A percentile compares a stretch with the other conserved stretches of the same genome.
These are phyloP conservation scores for Pleurotus tuber-regium DNA, from an alignment of 768 basidiomycete genomes.

Conservation along the genomic window DNA sequence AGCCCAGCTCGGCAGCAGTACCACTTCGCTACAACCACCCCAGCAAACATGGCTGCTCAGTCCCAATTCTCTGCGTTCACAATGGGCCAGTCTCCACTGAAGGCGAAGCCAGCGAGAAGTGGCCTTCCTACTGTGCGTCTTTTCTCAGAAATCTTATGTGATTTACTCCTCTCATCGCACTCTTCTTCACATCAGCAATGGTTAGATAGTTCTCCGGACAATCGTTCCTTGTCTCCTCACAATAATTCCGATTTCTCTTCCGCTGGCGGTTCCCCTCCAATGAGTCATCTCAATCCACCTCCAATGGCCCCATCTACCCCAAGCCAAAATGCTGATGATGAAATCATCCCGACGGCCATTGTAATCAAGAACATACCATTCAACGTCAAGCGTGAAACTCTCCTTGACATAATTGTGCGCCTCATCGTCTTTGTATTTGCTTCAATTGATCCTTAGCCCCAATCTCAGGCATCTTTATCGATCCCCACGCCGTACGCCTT, in stretches of 20 bases:
- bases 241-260: constrained; percentile 90
- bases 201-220: constrained; percentile 77
- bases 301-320: constrained; percentile 51
- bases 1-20: constrained; percentile 56
- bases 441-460: constrained; percentile 13
- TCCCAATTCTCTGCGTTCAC: constrained; percentile 57
- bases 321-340: constrained; percentile 65
- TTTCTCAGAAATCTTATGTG: no score
- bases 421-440: constrained; percentile 1
- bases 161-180: constrained; percentile 19
- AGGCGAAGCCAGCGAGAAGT: constrained; percentile 68
- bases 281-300: constrained; percentile 42
- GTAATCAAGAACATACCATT: constrained; percentile 99
- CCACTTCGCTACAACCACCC: constrained; percentile 66
- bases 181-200: constrained; percentile 62
- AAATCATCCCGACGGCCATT: constrained; percentile 97
- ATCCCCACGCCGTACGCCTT: constrained; percentile 99
- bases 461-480: constrained; percentile 73
- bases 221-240: constrained; percentile 79
- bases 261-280: constrained; percentile 78
- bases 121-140: constrained; percentile 71
- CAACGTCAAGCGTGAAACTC: constrained; percentile 94
- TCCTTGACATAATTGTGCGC: constrained; percentile 85
- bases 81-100: constrained; percentile 66
- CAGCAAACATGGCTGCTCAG: constrained; percentile 43